Percentiles rank a stretch among this genome's conserved stretches.
These are phyloP conservation scores for Apodospora peruviana DNA, from an alignment of 495 filamentous ascomycete genomes.

Conservation along the genomic window DNA sequence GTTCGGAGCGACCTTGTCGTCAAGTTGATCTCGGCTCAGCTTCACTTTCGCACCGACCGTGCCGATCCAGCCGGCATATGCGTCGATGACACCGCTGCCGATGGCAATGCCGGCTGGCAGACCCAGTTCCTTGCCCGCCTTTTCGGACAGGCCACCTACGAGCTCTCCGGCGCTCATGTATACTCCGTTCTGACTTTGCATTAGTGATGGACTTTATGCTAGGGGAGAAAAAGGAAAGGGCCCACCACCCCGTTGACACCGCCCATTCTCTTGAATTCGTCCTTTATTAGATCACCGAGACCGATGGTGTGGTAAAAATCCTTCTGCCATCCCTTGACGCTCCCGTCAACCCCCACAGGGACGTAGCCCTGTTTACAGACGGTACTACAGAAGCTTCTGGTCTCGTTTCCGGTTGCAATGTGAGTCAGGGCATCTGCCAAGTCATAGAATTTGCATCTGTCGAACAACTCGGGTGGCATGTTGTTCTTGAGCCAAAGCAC, in stretches of 20 bases:
- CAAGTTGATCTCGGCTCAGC: slow-evolving; percentile 55
- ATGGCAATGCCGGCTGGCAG: slow-evolving; percentile 85
- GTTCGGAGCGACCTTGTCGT: slow-evolving; percentile 57
- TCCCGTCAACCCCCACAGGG: slow-evolving; percentile 91
- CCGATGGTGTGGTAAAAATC: slow-evolving; percentile 86
- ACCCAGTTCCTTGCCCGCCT: slow-evolving; percentile 76
- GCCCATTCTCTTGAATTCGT: slow-evolving; percentile 86
- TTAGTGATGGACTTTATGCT: slow-evolving; percentile 11
- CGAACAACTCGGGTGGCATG: slow-evolving; percentile 90
- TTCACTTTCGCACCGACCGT: slow-evolving; percentile 94
- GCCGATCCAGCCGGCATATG: slow-evolving; percentile 97
- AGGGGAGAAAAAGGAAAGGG: slow-evolving; percentile 26
- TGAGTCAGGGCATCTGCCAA: slow-evolving; percentile 90
- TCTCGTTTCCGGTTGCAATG: slow-evolving; percentile 90
- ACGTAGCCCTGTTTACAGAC: slow-evolving; percentile 96
- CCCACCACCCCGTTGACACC: slow-evolving; percentile 91
- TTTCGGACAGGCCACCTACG: slow-evolving; percentile 76
- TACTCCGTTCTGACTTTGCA: slow-evolving; percentile 64
- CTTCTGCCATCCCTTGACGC: slow-evolving; percentile 96
- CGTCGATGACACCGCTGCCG: slow-evolving; percentile 94
- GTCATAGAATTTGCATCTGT: slow-evolving; percentile 93
- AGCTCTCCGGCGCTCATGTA: slow-evolving; percentile 88
- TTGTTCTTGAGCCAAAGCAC: slow-evolving; percentile 96
- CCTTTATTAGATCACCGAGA: slow-evolving; percentile 70
- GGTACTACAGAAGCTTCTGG: slow-evolving; percentile 83